Conservation (phyloP, 805 yeast genomes). For the Candida sakaeoensis region DNA sequence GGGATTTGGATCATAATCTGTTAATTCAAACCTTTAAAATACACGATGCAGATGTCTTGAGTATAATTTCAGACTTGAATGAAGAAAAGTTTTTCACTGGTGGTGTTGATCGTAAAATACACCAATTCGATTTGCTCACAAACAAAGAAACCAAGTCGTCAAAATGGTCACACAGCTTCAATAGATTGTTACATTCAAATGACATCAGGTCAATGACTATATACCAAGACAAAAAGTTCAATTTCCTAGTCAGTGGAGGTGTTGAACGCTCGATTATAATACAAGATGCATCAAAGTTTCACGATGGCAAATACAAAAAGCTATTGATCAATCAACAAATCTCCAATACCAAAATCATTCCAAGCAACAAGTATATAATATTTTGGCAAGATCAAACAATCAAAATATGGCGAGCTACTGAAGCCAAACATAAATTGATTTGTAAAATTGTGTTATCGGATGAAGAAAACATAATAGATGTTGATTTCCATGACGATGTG, state of each 20-base stretch:
- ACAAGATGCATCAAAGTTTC: slow-evolving; percentile 63
- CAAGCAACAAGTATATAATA: slow-evolving; percentile 49
- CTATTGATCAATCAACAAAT: slow-evolving; percentile 59
- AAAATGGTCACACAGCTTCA: slow-evolving; percentile 75
- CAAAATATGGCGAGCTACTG: slow-evolving; percentile 69
- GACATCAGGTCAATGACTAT: slow-evolving; percentile 77
- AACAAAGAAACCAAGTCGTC: slow-evolving; percentile 18
- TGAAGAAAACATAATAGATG: slow-evolving; percentile 75
- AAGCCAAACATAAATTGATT: slow-evolving; percentile 49
- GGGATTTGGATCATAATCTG: slow-evolving; percentile 81
- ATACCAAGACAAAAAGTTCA: slow-evolving; percentile 64
- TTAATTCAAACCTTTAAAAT: slow-evolving; percentile 74
- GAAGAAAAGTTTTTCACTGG: slow-evolving; percentile 75
- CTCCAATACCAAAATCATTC: slow-evolving; percentile 49
- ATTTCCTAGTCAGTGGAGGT: slow-evolving; percentile 77
- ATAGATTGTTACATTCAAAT: slow-evolving; percentile 78
- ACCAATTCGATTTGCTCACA: slow-evolving; percentile 54
- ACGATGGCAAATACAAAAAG: slow-evolving; percentile 68
- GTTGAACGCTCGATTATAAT: slow-evolving; percentile 69
- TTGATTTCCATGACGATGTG: slow-evolving; percentile 62
- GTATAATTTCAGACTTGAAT: slow-evolving; percentile 56
- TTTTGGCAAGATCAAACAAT: slow-evolving; percentile 82
- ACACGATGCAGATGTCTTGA: slow-evolving; percentile 89
- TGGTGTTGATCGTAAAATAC: slow-evolving; percentile 91
- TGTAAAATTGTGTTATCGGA: slow-evolving; percentile 64